Percentiles rank a stretch among this genome's conserved stretches.
These are phyloP conservation scores for Diaporthe longicolla DNA, from an alignment of 2,329 filamentous ascomycete genomes.

Conservation along the genomic window DNA sequence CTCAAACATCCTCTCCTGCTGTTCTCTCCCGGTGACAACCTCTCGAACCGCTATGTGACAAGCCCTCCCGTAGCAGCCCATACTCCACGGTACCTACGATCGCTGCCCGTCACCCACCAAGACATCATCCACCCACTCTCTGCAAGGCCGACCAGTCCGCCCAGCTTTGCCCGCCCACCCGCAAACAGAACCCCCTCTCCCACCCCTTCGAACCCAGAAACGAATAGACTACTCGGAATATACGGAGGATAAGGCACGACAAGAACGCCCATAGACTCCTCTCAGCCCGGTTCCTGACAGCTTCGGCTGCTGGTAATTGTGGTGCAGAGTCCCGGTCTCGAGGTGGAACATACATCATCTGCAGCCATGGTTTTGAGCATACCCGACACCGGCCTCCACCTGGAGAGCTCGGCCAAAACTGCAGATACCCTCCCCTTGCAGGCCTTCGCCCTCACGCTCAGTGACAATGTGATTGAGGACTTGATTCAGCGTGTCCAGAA, in stretches of 20 bases:
- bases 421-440: slow-evolving; percentile 63
- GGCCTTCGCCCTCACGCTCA: slow-evolving; percentile 71
- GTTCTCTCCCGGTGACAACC: neutral
- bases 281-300: slow-evolving; percentile 42
- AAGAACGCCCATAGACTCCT: slow-evolving; percentile 9
- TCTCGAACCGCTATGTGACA: slow-evolving; percentile 41
- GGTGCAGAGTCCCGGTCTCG: slow-evolving; percentile 40
- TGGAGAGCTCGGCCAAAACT: slow-evolving; percentile 66
- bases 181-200: neutral
- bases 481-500: slow-evolving; percentile 73
- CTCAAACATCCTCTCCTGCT: slow-evolving; percentile 12
- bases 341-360: slow-evolving; percentile 38
- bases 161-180: slow-evolving; percentile 24
- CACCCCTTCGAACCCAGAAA: neutral
- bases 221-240: slow-evolving; percentile 8
- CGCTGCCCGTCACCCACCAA: slow-evolving; percentile 33
- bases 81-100: slow-evolving; percentile 28
- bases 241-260: slow-evolving; percentile 10
- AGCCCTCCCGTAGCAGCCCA: slow-evolving; percentile 34
- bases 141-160: slow-evolving; percentile 16
- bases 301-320: slow-evolving; percentile 43
- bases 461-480: slow-evolving; percentile 70
- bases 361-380: slow-evolving; percentile 62
- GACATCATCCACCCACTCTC: slow-evolving; percentile 27
- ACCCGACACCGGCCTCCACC: slow-evolving; percentile 69